These are phyloP conservation scores for Crotalaria pallida DNA, from an alignment of 306 rosid genomes.

Conservation along the genomic window DNA sequence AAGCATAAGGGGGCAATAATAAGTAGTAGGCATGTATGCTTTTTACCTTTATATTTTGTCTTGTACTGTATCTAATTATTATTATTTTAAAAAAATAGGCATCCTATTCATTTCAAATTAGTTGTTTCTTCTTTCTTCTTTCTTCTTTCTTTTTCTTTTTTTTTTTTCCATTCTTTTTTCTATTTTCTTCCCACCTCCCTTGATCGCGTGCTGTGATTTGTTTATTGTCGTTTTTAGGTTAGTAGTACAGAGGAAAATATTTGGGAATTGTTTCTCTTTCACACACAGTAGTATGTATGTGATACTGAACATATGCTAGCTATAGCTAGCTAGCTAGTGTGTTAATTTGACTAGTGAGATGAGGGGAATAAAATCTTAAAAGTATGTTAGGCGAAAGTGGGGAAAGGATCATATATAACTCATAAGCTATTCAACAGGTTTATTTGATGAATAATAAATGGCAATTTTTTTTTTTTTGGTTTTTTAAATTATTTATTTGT, in stretches of 20 bases:
- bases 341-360: no score
- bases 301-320: no score
- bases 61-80: neutral
- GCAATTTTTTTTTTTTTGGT: no score
- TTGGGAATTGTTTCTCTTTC: neutral
- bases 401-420: no score
- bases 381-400: no score
- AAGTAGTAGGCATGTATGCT: neutral
- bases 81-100: neutral
- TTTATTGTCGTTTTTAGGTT: conserved; percentile 18
- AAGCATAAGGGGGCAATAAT: conserved; percentile 7
- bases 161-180: neutral
- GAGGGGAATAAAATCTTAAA: no score
- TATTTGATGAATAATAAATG: no score
- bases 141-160: no score
- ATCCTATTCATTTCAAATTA: neutral
- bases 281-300: no score
- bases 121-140: neutral
- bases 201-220: conserved; percentile 13
- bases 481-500: no score
- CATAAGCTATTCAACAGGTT: no score
- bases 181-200: neutral
- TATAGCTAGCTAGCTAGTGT: no score
- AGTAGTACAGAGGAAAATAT: neutral
- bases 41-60: conserved; percentile 2